These are phyloP conservation scores for Anaeramoeba ignava DNA, from an alignment of 78 protist species.

Conservation along the genomic window DNA sequence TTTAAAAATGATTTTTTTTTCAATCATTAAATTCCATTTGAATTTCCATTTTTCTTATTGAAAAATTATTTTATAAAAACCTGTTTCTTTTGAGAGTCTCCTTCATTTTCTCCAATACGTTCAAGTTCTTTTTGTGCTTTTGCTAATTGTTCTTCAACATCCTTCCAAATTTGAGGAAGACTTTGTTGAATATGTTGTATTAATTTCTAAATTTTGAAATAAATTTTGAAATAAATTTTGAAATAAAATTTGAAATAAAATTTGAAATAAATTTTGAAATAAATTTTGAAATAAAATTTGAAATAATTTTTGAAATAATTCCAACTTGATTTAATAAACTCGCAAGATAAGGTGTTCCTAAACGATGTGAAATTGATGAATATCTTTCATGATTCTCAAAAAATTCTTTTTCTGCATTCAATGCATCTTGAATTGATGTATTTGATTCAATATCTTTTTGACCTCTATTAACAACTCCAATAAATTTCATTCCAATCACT, in stretches of 20 bases:
- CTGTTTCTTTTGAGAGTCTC: not conserved
- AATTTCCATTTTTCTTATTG: no score
- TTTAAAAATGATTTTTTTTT: no score
- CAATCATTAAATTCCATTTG: no score
- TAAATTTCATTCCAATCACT: not conserved
- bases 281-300: no score
- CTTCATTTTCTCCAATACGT: not conserved
- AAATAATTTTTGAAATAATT: no score
- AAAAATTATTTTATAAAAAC: no score
- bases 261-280: no score
- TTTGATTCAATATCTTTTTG: not conserved
- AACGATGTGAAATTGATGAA: not conserved
- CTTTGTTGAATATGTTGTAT: not conserved
- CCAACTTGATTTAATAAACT: not conserved
- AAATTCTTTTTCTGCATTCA: not conserved
- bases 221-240: no score
- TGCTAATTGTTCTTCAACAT: not conserved
- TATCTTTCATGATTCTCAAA: not conserved
- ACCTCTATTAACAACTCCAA: not conserved
- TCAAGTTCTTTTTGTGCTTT: not conserved
- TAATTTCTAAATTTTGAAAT: no score
- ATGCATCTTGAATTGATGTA: not conserved
- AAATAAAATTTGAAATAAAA: no score
- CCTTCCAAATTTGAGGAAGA: not conserved
- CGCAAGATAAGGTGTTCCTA: not conserved